Evolutionary conservation across 805 yeast genomes (phyloP), one percentile per base, ranked within the genome.

Genomic region (Wickerhamiella musiphila): DNA sequence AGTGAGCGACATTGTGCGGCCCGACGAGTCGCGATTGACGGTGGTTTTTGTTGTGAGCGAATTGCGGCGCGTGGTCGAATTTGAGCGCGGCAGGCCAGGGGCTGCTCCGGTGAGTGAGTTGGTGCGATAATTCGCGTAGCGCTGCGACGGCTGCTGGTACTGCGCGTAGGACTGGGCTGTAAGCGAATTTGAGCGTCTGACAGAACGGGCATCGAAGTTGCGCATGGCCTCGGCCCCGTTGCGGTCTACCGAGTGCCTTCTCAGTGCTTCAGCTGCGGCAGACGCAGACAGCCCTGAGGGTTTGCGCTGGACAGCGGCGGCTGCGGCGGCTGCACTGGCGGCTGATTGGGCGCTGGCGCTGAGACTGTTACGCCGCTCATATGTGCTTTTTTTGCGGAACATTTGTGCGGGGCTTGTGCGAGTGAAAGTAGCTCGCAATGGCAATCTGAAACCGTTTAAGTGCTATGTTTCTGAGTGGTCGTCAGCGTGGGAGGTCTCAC

Each of bases 321-420:
- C 78, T 17, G 71, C 42, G 1, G 78, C 78, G 30, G 65, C 65
- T 3, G 68, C 54, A 36, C 47, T 44, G n/a, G 45, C 40, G 20
- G 42, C 41, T 14, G 33, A 31, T n/a, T n/a, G n/a, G n/a, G n/a
- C n/a, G n/a, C n/a, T n/a, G n/a, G n/a, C n/a, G n/a, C n/a, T n/a
- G n/a, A n/a, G n/a, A n/a, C n/a, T n/a, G n/a, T n/a, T n/a, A n/a
- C n/a, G n/a, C n/a, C n/a, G n/a, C n/a, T n/a, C n/a, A n/a, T n/a
- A n/a, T n/a, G n/a, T n/a, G n/a, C n/a, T n/a, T n/a, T n/a, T n/a
- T n/a, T n/a, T n/a, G n/a, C n/a, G n/a, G n/a, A n/a, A n/a, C n/a
- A n/a, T n/a, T n/a, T n/a, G n/a, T n/a, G n/a, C n/a, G n/a, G n/a
- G n/a, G n/a, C n/a, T n/a, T n/a, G n/a, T n/a, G n/a, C n/a, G n/a